A percentile compares a stretch with the other conserved stretches of the same genome.
phyloP scores from a whole-genome alignment of 2,329 filamentous ascomycete species.

The Gaeumannomyces sp. region DNA sequence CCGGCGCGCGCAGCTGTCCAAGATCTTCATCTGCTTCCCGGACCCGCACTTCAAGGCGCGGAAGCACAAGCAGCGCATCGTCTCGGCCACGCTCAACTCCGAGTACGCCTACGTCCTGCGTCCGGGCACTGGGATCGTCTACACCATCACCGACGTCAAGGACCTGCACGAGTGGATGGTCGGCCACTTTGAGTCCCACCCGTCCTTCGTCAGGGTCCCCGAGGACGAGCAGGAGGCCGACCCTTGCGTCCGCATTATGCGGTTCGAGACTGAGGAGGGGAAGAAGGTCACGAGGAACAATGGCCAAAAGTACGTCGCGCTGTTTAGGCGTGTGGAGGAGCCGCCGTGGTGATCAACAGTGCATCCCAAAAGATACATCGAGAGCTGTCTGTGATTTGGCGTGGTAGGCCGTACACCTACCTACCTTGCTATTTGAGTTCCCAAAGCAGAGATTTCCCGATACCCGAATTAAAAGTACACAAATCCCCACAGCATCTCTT shows the following conservation, averaged over 20 bases:
- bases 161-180: constrained; percentile 94
- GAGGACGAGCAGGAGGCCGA: constrained; percentile 63
- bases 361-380: background rate
- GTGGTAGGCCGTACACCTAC: background rate
- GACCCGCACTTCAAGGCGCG: constrained; percentile 97
- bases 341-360: constrained; percentile 54
- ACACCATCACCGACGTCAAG: constrained; percentile 96
- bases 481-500: no score
- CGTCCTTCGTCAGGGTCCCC: constrained; percentile 69
- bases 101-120: constrained; percentile 87
- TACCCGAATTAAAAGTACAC: background rate
- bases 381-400: background rate
- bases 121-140: constrained; percentile 73
- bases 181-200: constrained; percentile 71
- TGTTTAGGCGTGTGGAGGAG: constrained; percentile 76
- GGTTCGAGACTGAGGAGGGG: constrained; percentile 85
- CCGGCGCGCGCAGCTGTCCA: constrained; percentile 68
- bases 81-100: constrained; percentile 78
- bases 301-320: constrained; percentile 83
- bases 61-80: constrained; percentile 95
- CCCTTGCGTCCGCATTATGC: constrained; percentile 68
- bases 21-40: constrained; percentile 97
- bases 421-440: no score
- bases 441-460: no score
- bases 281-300: constrained; percentile 93